Evolutionary conservation across 2,329 filamentous ascomycete genomes (phyloP), one percentile per base, ranked within the genome.

Genomic region (Aspergillus hortae): DNA sequence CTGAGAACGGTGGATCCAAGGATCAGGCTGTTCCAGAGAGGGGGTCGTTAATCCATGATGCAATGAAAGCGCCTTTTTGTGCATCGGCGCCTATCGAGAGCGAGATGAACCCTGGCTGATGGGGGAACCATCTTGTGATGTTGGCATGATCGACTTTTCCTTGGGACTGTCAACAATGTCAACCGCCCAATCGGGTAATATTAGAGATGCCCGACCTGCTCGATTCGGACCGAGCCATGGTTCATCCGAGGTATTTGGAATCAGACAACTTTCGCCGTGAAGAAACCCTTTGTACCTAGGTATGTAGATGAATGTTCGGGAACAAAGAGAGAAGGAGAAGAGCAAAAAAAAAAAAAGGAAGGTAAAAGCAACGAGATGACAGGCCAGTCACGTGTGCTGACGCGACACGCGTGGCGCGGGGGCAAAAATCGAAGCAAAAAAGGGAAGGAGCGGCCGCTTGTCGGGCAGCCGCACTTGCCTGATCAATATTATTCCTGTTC

Each of bases 351-450:
- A 19, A n/a, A n/a, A n/a, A n/a, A 19, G 17, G 3, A 19, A 27
- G 25, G 27, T 30, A 11, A 30, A 30, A 10, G 25, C 25, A 38
- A n/a, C 35, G 35, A 38, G 14, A n/a, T 36, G 12, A 2, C 7
- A 36, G 33, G 33, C 48, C 48, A 43, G 41, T 51, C 48, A 51
- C 48, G 48, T 51, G 48, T 32, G 43, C 48, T 46, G 40, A 41
- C 50, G 50, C 50, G 50, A 44, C 7, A 30, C 35, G 48, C 50
- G 50, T 45, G 46, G 50, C 46, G 50, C 50, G 50, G 50, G 27
- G 35, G 35, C 10, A 6, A 11, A 30, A 30, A 30, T 10, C 6
- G 10, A 30, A 7, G 27, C 6, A 30, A 30, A 30, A 30, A 30
- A 27, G 9, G 27, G 27, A 30, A 30, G 27, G 27, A 30, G 27